phyloP scores from a whole-genome alignment of 2,329 filamentous ascomycete genomes.

The Raffaelea deltoideospora region DNA sequence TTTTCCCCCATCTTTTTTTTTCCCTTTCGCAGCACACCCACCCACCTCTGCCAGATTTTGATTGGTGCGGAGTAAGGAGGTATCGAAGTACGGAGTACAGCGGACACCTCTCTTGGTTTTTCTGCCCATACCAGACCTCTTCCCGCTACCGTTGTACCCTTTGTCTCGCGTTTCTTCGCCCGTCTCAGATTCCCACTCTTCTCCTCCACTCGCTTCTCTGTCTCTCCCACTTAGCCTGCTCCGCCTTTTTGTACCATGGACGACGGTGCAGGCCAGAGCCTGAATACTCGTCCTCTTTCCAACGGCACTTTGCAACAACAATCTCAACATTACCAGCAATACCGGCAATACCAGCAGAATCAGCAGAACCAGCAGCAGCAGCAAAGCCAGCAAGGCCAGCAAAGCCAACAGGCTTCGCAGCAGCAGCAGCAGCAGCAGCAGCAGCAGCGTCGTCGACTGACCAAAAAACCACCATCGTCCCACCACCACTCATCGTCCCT shows the following conservation, averaged over 20 bases:
- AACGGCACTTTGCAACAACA: conserved; percentile 30
- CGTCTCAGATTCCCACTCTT: too few relatives aligned
- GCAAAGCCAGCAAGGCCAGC: too few relatives aligned
- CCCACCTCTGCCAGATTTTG: too few relatives aligned
- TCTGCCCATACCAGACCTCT: too few relatives aligned
- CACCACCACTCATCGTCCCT: conserved; percentile 32
- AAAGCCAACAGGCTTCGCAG: neutral
- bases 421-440: neutral
- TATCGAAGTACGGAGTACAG: too few relatives aligned
- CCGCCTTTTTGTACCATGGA: conserved; percentile 26
- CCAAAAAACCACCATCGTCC: conserved; percentile 42
- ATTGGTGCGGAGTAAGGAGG: too few relatives aligned
- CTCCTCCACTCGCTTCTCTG: neutral
- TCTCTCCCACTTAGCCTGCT: conserved; percentile 2
- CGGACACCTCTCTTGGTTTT: too few relatives aligned
- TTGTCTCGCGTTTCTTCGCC: conserved; percentile 1
- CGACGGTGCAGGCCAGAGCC: conserved; percentile 15
- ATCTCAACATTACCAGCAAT: too few relatives aligned
- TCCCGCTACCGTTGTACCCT: neutral
- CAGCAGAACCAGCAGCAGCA: too few relatives aligned
- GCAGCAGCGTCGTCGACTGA: conserved; percentile 37
- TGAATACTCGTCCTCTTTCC: conserved; percentile 24
- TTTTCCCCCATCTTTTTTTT: too few relatives aligned
- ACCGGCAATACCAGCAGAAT: too few relatives aligned
- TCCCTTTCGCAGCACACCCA: neutral